phyloP scores from a whole-genome alignment of 805 yeast species.

The Komagataella mondaviorum region DNA sequence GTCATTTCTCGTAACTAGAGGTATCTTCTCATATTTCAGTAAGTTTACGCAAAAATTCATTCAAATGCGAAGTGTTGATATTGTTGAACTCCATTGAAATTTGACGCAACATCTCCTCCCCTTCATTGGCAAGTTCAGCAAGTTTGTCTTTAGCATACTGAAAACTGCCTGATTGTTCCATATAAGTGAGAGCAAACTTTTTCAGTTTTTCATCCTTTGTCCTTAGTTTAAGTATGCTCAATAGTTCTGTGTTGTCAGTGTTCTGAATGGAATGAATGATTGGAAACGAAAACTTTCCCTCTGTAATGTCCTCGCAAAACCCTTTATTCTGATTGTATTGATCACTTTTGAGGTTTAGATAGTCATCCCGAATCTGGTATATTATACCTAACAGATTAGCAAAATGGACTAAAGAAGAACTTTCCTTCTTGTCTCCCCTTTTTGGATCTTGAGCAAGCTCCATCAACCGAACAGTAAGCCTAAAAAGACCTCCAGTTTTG shows the following conservation, averaged over 20 bases:
- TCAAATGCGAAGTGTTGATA: slow-evolving; percentile 1
- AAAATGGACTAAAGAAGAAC: slow-evolving; percentile 32
- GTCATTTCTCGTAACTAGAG: too few species aligned
- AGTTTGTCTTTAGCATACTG: slow-evolving; percentile 22
- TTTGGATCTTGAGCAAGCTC: slow-evolving; percentile 15
- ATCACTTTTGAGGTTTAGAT: slow-evolving; percentile 47
- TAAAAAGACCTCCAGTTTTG: slow-evolving; percentile 81
- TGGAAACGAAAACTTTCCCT: slow-evolving; percentile 84
- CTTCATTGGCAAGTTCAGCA: slow-evolving; percentile 11
- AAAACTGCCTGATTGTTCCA: slow-evolving; percentile 27
- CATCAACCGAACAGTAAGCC: slow-evolving; percentile 60
- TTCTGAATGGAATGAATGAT: slow-evolving; percentile 49
- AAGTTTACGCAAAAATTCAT: background rate
- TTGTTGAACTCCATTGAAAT: background rate
- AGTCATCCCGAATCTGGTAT: slow-evolving; percentile 82
- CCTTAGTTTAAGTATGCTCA: slow-evolving; percentile 36
- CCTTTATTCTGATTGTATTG: slow-evolving; percentile 53
- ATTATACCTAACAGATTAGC: slow-evolving; percentile 71
- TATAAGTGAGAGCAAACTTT: slow-evolving; percentile 31
- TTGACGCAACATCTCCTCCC: slow-evolving; percentile 9
- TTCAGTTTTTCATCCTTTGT: slow-evolving; percentile 39
- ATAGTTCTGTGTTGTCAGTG: slow-evolving; percentile 24
- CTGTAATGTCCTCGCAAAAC: slow-evolving; percentile 73
- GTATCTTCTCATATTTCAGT: background rate
- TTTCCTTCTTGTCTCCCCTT: background rate